phyloP scores from a whole-genome alignment of 2,329 filamentous ascomycete genomes.

The Akanthomyces dipterigenus region DNA sequence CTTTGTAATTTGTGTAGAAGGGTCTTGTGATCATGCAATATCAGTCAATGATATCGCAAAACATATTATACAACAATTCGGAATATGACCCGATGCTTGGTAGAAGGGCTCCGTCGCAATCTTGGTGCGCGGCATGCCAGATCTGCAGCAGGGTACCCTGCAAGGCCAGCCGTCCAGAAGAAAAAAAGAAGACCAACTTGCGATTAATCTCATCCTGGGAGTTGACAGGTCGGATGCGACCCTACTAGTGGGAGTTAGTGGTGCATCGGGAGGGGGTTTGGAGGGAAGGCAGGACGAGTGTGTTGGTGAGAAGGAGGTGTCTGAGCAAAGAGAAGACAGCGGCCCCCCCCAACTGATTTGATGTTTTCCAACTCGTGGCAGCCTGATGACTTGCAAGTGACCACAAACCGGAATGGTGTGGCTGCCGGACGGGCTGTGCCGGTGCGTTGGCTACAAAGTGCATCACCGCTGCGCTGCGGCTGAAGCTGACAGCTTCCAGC shows the following conservation, averaged over 20 bases:
- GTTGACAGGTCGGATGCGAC: conserved; percentile 8
- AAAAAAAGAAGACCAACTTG: neutral
- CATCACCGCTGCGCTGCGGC: neutral
- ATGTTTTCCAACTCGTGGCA: neutral
- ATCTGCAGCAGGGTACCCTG: conserved; percentile 3
- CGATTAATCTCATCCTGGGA: neutral
- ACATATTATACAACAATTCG: neutral
- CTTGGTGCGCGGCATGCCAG: neutral
- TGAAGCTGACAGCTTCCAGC: neutral
- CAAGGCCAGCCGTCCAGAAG: neutral
- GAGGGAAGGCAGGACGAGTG: neutral
- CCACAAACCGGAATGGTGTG: neutral
- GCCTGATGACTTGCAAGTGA: neutral
- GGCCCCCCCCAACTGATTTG: neutral
- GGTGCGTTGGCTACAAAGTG: neutral
- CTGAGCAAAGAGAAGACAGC: neutral
- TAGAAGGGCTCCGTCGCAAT: neutral
- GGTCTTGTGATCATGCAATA: no score
- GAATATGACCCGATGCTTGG: neutral
- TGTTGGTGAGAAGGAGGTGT: neutral
- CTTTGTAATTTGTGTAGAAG: no score
- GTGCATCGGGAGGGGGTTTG: no score
- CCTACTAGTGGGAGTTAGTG: neutral
- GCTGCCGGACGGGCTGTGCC: neutral
- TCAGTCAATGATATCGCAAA: no score